Evolutionary conservation across 2,329 filamentous ascomycete species (phyloP).

Genomic region (Ilyonectria mors-panacis): DNA sequence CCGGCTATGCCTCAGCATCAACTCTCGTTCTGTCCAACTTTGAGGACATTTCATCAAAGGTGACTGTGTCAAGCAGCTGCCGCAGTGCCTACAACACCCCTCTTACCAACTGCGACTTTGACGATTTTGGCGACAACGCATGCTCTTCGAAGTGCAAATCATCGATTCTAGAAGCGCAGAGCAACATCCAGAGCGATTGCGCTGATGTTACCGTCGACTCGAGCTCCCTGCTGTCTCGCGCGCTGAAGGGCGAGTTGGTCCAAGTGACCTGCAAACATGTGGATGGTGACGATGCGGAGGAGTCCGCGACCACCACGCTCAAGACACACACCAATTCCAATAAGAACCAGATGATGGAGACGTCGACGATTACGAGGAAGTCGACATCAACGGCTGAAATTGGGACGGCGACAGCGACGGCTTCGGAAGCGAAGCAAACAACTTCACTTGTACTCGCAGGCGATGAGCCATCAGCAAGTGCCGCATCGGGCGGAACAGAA

Average conservation of each 20-base stretch:
- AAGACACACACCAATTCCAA: conserved; percentile 20
- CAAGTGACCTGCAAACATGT: conserved; percentile 51
- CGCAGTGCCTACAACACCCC: conserved; percentile 59
- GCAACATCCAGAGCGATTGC: conserved; percentile 49
- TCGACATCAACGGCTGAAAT: conserved; percentile 6
- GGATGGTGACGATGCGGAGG: conserved; percentile 5
- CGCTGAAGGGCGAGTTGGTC: conserved; percentile 55
- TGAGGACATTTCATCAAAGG: conserved; percentile 56
- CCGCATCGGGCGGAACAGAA: not conserved
- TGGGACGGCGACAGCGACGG: conserved; percentile 5
- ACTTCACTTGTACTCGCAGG: conserved; percentile 24
- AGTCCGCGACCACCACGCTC: conserved; percentile 23
- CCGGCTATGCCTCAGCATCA: conserved; percentile 42
- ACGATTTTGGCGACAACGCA: conserved; percentile 54
- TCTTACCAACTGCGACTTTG: conserved; percentile 54
- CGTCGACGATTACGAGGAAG: conserved; percentile 12
- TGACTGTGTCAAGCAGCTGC: conserved; percentile 55
- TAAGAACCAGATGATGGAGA: conserved; percentile 38
- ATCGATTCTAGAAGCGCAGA: conserved; percentile 48
- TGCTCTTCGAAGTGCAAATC: conserved; percentile 58
- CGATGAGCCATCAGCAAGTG: not conserved
- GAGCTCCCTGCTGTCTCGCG: conserved; percentile 56
- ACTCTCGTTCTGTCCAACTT: conserved; percentile 57
- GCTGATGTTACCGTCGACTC: conserved; percentile 39
- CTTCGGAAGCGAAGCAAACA: conserved; percentile 5